A percentile compares a stretch with the other conserved stretches of the same genome.
phyloP scores from a whole-genome alignment of 2,329 filamentous ascomycete genomes.

The Fusarium caatingaense region DNA sequence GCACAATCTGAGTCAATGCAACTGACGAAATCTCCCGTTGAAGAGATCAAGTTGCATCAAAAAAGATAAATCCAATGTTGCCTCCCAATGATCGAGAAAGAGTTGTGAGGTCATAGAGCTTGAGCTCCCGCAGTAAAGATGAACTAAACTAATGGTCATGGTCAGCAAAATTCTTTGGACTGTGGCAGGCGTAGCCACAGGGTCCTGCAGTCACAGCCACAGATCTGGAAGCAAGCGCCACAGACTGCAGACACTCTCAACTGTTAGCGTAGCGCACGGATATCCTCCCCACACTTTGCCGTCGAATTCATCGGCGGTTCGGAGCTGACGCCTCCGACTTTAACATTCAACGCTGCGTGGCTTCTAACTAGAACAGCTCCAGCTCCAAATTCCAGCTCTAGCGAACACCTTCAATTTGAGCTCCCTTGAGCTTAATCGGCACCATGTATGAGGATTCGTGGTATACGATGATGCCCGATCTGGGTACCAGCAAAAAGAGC shows the following conservation, averaged over 20 bases:
- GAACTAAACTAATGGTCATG: slow-evolving; percentile 7
- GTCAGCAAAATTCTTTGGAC: slow-evolving; percentile 47
- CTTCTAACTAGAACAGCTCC: slow-evolving; percentile 44
- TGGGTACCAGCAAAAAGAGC: slow-evolving; percentile 64
- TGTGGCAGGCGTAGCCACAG: slow-evolving; percentile 26
- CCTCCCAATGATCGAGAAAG: slow-evolving; percentile 24
- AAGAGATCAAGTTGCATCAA: slow-evolving; percentile 12
- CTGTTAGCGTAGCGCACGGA: slow-evolving; percentile 26
- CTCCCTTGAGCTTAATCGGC: slow-evolving; percentile 31
- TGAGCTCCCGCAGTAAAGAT: slow-evolving; percentile 18
- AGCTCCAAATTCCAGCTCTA: not conserved
- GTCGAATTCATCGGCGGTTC: slow-evolving; percentile 44
- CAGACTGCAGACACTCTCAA: slow-evolving; percentile 8
- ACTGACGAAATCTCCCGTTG: not conserved
- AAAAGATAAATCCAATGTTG: slow-evolving; percentile 19
- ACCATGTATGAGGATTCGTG: slow-evolving; percentile 86
- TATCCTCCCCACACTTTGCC: slow-evolving; percentile 26
- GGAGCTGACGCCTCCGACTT: slow-evolving; percentile 47
- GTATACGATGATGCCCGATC: slow-evolving; percentile 80
- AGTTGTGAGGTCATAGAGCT: slow-evolving; percentile 47
- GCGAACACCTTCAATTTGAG: slow-evolving; percentile 29
- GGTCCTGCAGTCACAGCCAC: slow-evolving; percentile 10
- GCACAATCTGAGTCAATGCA: slow-evolving; percentile 7
- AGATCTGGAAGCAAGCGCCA: slow-evolving; percentile 29
- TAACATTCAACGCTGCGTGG: slow-evolving; percentile 46